Evolutionary conservation across 129 eudicot species (phyloP).

Genomic region (Saposhnikovia divaricata): DNA sequence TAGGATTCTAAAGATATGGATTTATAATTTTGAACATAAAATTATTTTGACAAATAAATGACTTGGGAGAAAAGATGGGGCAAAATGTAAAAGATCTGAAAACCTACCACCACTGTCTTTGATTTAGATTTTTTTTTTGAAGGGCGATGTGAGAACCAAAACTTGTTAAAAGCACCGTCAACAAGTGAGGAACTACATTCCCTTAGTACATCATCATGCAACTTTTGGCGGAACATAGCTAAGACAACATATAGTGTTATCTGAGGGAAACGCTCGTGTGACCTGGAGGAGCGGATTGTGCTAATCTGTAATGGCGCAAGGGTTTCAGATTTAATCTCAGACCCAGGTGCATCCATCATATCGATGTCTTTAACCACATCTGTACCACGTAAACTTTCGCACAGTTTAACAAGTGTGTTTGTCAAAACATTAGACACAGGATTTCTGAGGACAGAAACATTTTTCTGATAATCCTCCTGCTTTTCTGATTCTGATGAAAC

Average conservation of each 20-base stretch:
- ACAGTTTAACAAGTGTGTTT: too few species aligned
- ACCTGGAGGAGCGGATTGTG: too few species aligned
- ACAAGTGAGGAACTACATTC: slow-evolving; percentile 42
- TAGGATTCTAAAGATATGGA: not conserved
- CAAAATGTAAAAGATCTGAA: not conserved
- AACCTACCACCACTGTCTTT: slow-evolving; percentile 31
- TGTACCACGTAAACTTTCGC: too few species aligned
- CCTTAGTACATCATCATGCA: slow-evolving; percentile 60
- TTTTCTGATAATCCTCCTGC: too few species aligned
- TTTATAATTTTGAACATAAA: not conserved
- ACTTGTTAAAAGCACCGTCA: slow-evolving; percentile 35
- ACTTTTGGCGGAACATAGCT: slow-evolving; percentile 61
- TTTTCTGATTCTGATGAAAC: too few species aligned
- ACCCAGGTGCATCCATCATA: too few species aligned
- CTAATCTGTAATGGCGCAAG: too few species aligned
- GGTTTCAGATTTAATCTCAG: too few species aligned
- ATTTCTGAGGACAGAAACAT: too few species aligned
- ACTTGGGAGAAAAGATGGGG: not conserved
- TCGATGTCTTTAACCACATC: too few species aligned
- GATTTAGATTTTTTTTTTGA: slow-evolving; percentile 21
- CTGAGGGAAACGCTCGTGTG: too few species aligned
- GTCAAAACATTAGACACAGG: too few species aligned
- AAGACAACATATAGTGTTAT: slow-evolving; percentile 32
- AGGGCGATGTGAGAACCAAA: slow-evolving; percentile 16
- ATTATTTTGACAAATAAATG: not conserved